A percentile compares a stretch with the other conserved stretches of the same genome.
These are phyloP conservation scores for Podospora sp. DNA, from an alignment of 495 filamentous ascomycete species.

Conservation along the genomic window DNA sequence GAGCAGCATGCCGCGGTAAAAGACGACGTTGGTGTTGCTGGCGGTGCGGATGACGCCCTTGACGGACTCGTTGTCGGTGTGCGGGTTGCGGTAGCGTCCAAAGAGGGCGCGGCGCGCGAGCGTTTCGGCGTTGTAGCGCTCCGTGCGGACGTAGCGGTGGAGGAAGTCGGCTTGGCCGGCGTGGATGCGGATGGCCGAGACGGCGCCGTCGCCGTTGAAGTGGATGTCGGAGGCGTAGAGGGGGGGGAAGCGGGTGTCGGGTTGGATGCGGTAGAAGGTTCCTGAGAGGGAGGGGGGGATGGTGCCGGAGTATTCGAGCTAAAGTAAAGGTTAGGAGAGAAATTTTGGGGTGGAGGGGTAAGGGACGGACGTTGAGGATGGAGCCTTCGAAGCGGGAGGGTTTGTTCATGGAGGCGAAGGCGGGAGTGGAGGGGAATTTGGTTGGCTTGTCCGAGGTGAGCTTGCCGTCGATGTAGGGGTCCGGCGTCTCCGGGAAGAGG, in stretches of 20 bases:
- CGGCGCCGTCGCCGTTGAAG: conserved; percentile 49
- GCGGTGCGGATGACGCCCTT: conserved; percentile 52
- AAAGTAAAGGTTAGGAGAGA: too few species aligned
- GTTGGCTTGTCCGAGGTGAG: conserved; percentile 39
- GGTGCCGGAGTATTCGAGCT: conserved; percentile 50
- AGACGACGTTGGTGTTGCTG: conserved; percentile 59
- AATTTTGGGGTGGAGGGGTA: too few species aligned
- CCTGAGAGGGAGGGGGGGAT: conserved; percentile 55
- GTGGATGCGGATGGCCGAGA: conserved; percentile 56
- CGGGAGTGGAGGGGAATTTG: conserved; percentile 50
- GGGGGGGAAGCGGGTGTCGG: conserved; percentile 55
- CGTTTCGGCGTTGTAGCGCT: conserved; percentile 49
- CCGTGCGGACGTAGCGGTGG: conserved; percentile 57
- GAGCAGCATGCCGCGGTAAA: conserved; percentile 54
- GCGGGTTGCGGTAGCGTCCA: conserved; percentile 58
- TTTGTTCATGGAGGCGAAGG: conserved; percentile 53
- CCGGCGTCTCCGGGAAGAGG: neutral
- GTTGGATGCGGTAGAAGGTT: conserved; percentile 58
- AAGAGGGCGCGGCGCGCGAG: conserved; percentile 46
- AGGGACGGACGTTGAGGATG: conserved; percentile 36
- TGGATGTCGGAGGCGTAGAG: conserved; percentile 57
- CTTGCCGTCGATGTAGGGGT: conserved; percentile 37
- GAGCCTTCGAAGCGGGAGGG: conserved; percentile 52
- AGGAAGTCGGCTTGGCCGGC: conserved; percentile 53
- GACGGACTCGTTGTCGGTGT: conserved; percentile 55